Base-by-base conservation (phyloP, 2,329 filamentous ascomycete genomes). In the Fusarium albidum region DNA sequence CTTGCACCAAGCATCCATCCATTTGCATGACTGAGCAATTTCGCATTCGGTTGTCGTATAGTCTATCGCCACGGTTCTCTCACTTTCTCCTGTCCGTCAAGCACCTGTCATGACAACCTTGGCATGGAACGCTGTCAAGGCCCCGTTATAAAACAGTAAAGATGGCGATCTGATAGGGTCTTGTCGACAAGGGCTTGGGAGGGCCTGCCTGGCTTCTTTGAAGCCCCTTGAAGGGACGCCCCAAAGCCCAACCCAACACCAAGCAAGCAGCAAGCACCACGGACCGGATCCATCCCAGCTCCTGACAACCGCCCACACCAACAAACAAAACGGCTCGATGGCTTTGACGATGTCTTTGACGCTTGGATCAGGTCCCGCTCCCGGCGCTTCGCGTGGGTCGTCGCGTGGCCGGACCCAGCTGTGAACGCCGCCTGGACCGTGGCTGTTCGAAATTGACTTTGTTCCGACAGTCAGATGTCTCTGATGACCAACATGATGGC, bases 371-470 rank as follows among this genome's bases (percentile, higher is more conserved):
- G 32, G 40, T 57, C 41, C 50, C 52, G 59, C 55, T 61, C 59
- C 61, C 47, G 34, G 54, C 61, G 51, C 50, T 53, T 42, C 48
- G 51, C 59, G 50, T 67, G 64, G 63, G 64, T 61, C 55, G 55
- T 67, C 65, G 64, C 65, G 63, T 67, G 65, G 65, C 59, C 49
- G 47, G 56, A 62, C 60, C 60, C 49, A 63, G 55, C 49, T 57
- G 48, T 50, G 52, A 55, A 45, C 54, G 47, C 55, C 52, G 47
- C 43, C 52, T 61, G 62, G 55, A 48, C 50, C 46, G 45, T 45
- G 32, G 42, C 55, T 59, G 39, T 55, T 57, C 49, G 56, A 56
- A 52, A 49, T 62, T 64, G 43, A 57, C 55, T 64, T 57, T 52
- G 55, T 42, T 38, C 52, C 47, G 49, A 57, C 52, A 57, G 31